Percentiles rank a stretch among this genome's conserved stretches.
These are phyloP conservation scores for Kazachstania psychrophila DNA, from an alignment of 805 yeast genomes.

Conservation along the genomic window DNA sequence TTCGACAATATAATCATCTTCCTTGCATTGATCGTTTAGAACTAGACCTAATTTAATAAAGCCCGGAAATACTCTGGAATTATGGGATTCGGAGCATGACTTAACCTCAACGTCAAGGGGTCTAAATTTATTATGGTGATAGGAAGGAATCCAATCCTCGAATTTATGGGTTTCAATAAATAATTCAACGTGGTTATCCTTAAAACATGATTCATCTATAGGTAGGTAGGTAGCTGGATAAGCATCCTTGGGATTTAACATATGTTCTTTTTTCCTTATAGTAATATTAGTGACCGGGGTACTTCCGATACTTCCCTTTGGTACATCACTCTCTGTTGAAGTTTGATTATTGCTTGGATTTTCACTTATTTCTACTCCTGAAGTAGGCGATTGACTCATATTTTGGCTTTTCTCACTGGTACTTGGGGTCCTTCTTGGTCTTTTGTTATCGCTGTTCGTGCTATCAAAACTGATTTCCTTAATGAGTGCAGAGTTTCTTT, in stretches of 20 bases:
- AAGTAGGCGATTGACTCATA: too few relatives aligned
- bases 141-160: constrained; percentile 20
- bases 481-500: neutral
- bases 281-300: constrained; percentile 11
- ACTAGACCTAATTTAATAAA: constrained; percentile 61
- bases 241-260: constrained; percentile 31
- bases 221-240: constrained; percentile 29
- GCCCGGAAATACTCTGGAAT: constrained; percentile 57
- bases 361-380: neutral
- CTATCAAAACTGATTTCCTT: too few relatives aligned
- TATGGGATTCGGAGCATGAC: constrained; percentile 49
- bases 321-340: too few relatives aligned
- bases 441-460: constrained; percentile 5
- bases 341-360: neutral
- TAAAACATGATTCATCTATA: constrained; percentile 33
- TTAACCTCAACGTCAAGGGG: constrained; percentile 36
- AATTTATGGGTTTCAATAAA: constrained; percentile 45
- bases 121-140: constrained; percentile 19
- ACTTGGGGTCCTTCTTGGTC: constrained; percentile 17
- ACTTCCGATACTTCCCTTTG: too few relatives aligned
- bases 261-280: constrained; percentile 29
- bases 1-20: constrained; percentile 48
- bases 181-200: constrained; percentile 31
- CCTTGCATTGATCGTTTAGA: constrained; percentile 33
- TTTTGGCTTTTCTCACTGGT: too few relatives aligned